Percentiles rank a stretch among this genome's conserved stretches.
These are phyloP conservation scores for Gynostemma pentaphyllum DNA, from an alignment of 306 rosid genomes.

Conservation along the genomic window DNA sequence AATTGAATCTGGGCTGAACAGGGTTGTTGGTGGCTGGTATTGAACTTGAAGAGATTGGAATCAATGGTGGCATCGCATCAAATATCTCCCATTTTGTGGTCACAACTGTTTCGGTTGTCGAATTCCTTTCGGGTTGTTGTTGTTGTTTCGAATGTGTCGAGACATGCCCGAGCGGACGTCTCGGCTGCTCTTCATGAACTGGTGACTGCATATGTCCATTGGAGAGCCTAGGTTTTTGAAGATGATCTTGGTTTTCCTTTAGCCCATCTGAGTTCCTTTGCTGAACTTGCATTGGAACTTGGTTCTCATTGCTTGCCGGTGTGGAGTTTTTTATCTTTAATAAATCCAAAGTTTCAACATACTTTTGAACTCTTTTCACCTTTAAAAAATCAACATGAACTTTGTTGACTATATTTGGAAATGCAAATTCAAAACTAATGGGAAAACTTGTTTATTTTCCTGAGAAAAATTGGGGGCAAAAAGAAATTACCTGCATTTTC, in stretches of 20 bases:
- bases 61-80: constrained; percentile 24
- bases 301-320: too few species aligned
- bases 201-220: too few species aligned
- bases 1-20: constrained; percentile 10
- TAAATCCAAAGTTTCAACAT: constrained; percentile 46
- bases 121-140: constrained; percentile 17
- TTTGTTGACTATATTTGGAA: background rate
- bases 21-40: background rate
- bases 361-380: constrained; percentile 70
- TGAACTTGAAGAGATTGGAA: background rate
- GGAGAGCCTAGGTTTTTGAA: too few species aligned
- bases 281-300: background rate
- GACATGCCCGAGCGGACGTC: background rate
- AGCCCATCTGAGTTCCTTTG: background rate
- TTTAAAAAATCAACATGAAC: constrained; percentile 10
- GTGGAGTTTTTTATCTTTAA: constrained; percentile 29
- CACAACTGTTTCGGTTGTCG: constrained; percentile 33
- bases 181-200: too few species aligned
- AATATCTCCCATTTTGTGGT: constrained; percentile 83
- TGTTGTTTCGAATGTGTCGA: too few species aligned
- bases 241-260: background rate
- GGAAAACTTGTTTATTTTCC: background rate
- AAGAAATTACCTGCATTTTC: constrained; percentile 41
- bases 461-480: background rate
- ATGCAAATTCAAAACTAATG: too few species aligned